A percentile compares a stretch with the other conserved stretches of the same genome.
Evolutionary conservation across 1,139 yeast genomes (phyloP).

Genomic region (Neolecta irregularis): DNA sequence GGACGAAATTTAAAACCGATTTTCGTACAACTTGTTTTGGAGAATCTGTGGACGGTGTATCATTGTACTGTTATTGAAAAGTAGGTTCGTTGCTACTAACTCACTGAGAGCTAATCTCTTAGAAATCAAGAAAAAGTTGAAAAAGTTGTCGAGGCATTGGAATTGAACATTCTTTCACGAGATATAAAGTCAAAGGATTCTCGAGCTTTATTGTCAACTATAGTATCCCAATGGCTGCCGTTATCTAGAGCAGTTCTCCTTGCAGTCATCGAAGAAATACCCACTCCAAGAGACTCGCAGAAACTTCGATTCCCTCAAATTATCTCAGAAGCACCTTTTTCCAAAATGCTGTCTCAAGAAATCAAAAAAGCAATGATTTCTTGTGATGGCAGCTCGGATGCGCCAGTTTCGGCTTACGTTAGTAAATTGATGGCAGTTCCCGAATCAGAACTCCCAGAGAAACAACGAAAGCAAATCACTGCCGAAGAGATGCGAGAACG

Average conservation of each 20-base stretch:
- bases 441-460: slow-evolving; percentile 58
- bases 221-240: slow-evolving; percentile 91
- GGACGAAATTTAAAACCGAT: slow-evolving; percentile 48
- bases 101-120: not conserved
- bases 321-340: slow-evolving; percentile 41
- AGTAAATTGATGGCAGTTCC: slow-evolving; percentile 83
- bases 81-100: not conserved
- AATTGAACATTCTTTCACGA: slow-evolving; percentile 53
- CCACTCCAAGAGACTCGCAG: slow-evolving; percentile 73
- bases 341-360: slow-evolving; percentile 34
- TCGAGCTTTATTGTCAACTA: slow-evolving; percentile 43
- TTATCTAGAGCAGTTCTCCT: slow-evolving; percentile 71
- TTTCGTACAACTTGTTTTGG: slow-evolving; percentile 75
- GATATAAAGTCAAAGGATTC: slow-evolving; percentile 71
- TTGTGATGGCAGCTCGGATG: slow-evolving; percentile 40
- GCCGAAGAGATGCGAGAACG: slow-evolving; percentile 52
- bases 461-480: slow-evolving; percentile 20
- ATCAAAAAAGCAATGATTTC: slow-evolving; percentile 42
- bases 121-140: slow-evolving; percentile 54
- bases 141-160: slow-evolving; percentile 57
- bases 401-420: slow-evolving; percentile 64
- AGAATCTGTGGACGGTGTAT: slow-evolving; percentile 85
- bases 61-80: slow-evolving; percentile 46
- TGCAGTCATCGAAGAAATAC: slow-evolving; percentile 70
- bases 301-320: slow-evolving; percentile 51